Conservation (phyloP, 2,329 filamentous ascomycete species). For the Penicillium sp. region DNA sequence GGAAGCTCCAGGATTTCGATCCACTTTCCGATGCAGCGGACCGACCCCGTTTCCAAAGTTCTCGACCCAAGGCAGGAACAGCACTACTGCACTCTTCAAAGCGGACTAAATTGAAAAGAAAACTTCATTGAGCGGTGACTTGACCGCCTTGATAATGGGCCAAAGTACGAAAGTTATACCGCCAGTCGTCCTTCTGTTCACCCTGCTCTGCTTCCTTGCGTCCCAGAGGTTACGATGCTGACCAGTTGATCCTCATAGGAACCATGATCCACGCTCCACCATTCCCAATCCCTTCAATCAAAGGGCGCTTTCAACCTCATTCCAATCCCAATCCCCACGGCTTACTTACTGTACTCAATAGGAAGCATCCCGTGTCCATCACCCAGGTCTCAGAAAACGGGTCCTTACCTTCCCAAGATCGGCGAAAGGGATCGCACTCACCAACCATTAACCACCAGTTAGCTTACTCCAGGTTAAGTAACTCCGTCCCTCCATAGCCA, state of each 20-base stretch:
- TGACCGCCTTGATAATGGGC: conserved; percentile 24
- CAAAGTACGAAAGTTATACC: background rate
- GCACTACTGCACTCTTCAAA: background rate
- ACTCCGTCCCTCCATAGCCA: background rate
- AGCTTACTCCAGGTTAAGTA: background rate
- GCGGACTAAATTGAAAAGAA: conserved; percentile 1
- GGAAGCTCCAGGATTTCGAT: conserved; percentile 28
- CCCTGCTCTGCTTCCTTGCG: background rate
- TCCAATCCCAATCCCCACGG: conserved; percentile 19
- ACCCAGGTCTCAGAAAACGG: conserved; percentile 14
- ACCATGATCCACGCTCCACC: conserved; percentile 15
- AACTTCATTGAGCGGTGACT: conserved; percentile 30
- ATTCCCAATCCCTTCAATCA: conserved; percentile 30
- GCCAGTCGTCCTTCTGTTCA: background rate
- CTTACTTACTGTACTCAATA: conserved; percentile 10
- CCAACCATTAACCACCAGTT: background rate
- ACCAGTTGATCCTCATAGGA: background rate
- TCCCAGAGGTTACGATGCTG: background rate
- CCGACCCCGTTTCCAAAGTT: conserved; percentile 43
- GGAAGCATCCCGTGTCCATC: conserved; percentile 10
- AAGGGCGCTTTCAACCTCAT: conserved; percentile 18
- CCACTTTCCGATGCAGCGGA: conserved; percentile 49
- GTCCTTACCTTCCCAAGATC: conserved; percentile 24
- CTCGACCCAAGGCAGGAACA: conserved; percentile 33
- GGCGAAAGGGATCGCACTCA: conserved; percentile 26